Base-by-base conservation (phyloP, 768 basidiomycete genomes). In the Auriculariales sp. region DNA sequence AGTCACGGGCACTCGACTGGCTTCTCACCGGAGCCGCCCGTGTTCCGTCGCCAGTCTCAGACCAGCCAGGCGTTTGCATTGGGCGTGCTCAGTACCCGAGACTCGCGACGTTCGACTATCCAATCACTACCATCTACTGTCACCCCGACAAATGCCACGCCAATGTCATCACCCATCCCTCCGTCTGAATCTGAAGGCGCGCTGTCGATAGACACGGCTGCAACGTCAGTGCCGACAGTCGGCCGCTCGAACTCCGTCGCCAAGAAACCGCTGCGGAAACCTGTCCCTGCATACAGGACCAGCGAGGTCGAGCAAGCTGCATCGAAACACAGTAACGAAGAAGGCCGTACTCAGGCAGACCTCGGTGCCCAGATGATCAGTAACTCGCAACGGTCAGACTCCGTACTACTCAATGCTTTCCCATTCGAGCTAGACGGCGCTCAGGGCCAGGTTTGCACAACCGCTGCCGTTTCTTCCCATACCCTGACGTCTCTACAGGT, bases 221-320 rank as follows among this genome's bases (percentile, higher is more conserved):
- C n/a, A n/a, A n/a, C n/a, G n/a, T n/a, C n/a, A n/a, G n/a, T n/a
- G n/a, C n/a, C n/a, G n/a, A n/a, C n/a, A n/a, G n/a, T n/a, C n/a
- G n/a, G n/a, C n/a, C 39, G 39, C 39, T 19, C 39, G 22, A 44
- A 19, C 6, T 44, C 39, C 19, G 39, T 25, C 22, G 22, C 39
- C 19, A 44, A 44, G 39, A 44, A 44, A 34, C 62, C 61, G 44
- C 62, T 73, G 27, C 65, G 77, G 44, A 79, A 79, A 57, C 75
- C 77, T 11, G 77, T 78, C n/a, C 77, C 77, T 9, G 65, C 63
- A 14, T 79, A 77, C 53, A 64, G 71, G 53, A 59, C 64, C 24
- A 54, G 53, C 61, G 31, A 47, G 28, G 27, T 47, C 46, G 28
- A 11, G 27, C 14, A 44, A 51, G 29, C 29, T 44, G 28, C 39